Percentiles rank a stretch among this genome's conserved stretches.
phyloP scores from a whole-genome alignment of 495 filamentous ascomycete species.

The Daldinia bambusicola region DNA sequence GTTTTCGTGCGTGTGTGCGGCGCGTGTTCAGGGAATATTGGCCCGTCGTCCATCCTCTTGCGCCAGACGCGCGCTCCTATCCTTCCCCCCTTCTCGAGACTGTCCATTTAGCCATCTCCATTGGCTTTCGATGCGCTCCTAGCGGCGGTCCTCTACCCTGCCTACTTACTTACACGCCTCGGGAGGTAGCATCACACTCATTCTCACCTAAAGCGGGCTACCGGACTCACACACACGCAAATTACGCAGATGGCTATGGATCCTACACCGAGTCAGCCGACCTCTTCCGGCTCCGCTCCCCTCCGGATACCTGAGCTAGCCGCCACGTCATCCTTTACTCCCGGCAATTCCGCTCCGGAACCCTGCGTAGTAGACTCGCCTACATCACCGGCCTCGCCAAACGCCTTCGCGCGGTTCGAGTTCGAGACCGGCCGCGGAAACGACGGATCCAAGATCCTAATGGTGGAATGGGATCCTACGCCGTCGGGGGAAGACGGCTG shows the following conservation, averaged over 20 bases:
- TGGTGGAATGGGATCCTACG: constrained; percentile 83
- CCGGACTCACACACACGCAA: background rate
- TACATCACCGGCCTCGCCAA: constrained; percentile 52
- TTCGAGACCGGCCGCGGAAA: constrained; percentile 80
- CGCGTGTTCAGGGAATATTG: constrained; percentile 36
- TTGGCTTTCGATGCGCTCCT: constrained; percentile 41
- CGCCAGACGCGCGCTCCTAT: constrained; percentile 42
- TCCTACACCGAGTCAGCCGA: constrained; percentile 30
- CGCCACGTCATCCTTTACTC: constrained; percentile 12
- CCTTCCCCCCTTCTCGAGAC: constrained; percentile 13
- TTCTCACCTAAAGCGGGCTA: constrained; percentile 14
- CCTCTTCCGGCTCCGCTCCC: constrained; percentile 28
- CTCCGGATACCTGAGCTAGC: constrained; percentile 36
- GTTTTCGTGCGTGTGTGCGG: constrained; percentile 20
- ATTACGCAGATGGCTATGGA: constrained; percentile 30
- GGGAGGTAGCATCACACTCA: constrained; percentile 25
- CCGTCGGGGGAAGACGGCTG: constrained; percentile 62
- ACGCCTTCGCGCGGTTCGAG: constrained; percentile 78
- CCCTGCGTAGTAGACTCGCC: constrained; percentile 52
- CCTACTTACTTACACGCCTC: constrained; percentile 17
- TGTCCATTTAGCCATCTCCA: constrained; percentile 29
- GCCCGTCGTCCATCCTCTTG: constrained; percentile 22
- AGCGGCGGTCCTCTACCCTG: constrained; percentile 17
- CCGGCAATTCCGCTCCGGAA: constrained; percentile 18
- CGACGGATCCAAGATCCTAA: constrained; percentile 84